Percentiles rank a stretch among this genome's conserved stretches.
These are phyloP conservation scores for Clarireedia paspali DNA, from an alignment of 2,329 filamentous ascomycete genomes.

Conservation along the genomic window DNA sequence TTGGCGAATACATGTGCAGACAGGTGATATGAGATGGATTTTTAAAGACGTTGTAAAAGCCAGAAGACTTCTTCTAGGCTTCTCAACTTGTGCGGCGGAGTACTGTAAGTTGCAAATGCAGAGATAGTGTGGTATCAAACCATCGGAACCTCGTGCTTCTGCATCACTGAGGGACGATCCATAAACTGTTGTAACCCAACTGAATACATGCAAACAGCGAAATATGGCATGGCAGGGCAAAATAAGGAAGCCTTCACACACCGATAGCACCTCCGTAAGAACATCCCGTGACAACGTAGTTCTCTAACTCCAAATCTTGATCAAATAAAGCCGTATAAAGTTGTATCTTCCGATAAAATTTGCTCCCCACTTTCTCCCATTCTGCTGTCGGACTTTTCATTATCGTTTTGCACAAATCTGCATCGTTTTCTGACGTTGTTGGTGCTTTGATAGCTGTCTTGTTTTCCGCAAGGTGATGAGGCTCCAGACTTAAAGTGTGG, in stretches of 20 bases:
- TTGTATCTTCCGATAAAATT: conserved; percentile 91
- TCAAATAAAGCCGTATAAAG: conserved; percentile 93
- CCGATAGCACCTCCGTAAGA: conserved; percentile 90
- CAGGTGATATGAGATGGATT: no score
- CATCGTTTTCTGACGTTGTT: conserved; percentile 4
- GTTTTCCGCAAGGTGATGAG: not conserved
- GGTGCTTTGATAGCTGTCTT: conserved; percentile 5
- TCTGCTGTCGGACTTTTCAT: conserved; percentile 48
- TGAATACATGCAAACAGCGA: no score
- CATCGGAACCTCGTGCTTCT: no score
- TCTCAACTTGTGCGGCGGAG: no score
- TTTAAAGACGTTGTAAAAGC: no score
- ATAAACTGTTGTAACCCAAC: no score
- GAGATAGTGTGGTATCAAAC: no score
- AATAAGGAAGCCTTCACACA: conserved; percentile 34
- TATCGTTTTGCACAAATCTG: not conserved
- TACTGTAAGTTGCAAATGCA: no score
- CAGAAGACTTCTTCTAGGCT: no score
- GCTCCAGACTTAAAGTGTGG: conserved; percentile 21
- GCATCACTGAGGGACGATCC: no score
- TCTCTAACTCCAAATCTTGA: conserved; percentile 87
- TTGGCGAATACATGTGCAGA: not conserved
- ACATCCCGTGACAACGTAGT: conserved; percentile 85
- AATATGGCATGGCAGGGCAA: not conserved
- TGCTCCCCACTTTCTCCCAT: conserved; percentile 90